Percentiles rank a stretch among this genome's conserved stretches.
These are phyloP conservation scores for Pseudocercospora eumusae DNA, from an alignment of 2,329 filamentous ascomycete genomes.

Conservation along the genomic window DNA sequence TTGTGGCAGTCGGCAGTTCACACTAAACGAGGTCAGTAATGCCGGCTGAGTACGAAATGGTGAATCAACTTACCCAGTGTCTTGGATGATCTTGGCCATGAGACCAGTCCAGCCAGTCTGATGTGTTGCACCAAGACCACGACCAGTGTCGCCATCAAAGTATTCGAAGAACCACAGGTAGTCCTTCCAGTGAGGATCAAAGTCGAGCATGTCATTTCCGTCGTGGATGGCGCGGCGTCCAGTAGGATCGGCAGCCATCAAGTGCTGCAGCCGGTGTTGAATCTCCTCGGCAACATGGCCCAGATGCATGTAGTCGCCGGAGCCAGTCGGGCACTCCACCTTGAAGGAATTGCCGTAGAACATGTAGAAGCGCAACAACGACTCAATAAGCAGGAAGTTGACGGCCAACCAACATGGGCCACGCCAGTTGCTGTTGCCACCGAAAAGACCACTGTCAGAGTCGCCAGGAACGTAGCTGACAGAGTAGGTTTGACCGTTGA, in stretches of 20 bases:
- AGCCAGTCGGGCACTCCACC: slow-evolving; percentile 91
- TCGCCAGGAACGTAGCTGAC: slow-evolving; percentile 93
- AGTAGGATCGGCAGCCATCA: slow-evolving; percentile 81
- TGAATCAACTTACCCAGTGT: slow-evolving; percentile 73
- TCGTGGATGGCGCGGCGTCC: slow-evolving; percentile 86
- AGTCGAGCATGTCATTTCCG: slow-evolving; percentile 82
- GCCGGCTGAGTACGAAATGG: not conserved
- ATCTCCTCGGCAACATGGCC: slow-evolving; percentile 93
- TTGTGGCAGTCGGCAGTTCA: slow-evolving; percentile 87
- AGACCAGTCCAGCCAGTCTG: slow-evolving; percentile 96
- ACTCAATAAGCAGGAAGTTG: slow-evolving; percentile 92
- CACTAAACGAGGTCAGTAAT: slow-evolving; percentile 57
- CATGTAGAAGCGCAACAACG: slow-evolving; percentile 91
- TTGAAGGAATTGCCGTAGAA: slow-evolving; percentile 89
- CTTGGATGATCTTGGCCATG: slow-evolving; percentile 95
- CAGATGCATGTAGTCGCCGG: slow-evolving; percentile 91
- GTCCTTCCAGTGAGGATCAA: slow-evolving; percentile 89
- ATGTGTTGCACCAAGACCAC: slow-evolving; percentile 86
- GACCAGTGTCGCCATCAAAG: slow-evolving; percentile 89
- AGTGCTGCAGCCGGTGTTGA: slow-evolving; percentile 88
- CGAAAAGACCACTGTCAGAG: slow-evolving; percentile 91
- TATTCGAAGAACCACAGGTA: slow-evolving; percentile 96
- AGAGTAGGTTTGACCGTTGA: slow-evolving; percentile 85
- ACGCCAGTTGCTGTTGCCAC: slow-evolving; percentile 97
- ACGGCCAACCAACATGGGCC: slow-evolving; percentile 93